phyloP scores from a whole-genome alignment of 257 asterid species.

The Solanum verrucosum region DNA sequence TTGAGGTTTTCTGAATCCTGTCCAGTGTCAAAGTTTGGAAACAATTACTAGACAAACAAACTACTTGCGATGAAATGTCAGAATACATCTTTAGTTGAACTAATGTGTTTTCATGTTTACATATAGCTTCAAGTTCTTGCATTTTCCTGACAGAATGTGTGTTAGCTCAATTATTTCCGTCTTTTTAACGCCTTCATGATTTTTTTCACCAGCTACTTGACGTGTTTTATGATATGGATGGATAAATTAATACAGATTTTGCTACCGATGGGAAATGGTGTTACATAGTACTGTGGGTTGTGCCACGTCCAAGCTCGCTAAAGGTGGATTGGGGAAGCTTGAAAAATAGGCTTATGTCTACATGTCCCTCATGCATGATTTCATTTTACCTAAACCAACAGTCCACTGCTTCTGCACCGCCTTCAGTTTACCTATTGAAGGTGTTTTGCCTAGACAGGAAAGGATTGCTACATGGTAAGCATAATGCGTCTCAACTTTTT shows the following conservation, averaged over 20 bases:
- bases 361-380: conserved; percentile 34
- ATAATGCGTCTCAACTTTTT: not conserved
- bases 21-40: not conserved
- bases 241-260: conserved; percentile 26
- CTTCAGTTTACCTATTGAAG: conserved; percentile 29
- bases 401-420: conserved; percentile 15
- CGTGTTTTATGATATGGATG: not conserved
- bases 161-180: not conserved
- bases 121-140: not conserved
- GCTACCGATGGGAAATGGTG: conserved; percentile 57
- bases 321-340: conserved; percentile 38
- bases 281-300: conserved; percentile 42
- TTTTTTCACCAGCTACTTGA: not conserved
- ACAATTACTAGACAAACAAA: not conserved
- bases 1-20: not conserved
- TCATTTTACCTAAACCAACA: conserved; percentile 22
- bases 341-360: conserved; percentile 29
- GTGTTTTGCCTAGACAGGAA: conserved; percentile 33
- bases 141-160: not conserved
- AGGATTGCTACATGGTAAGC: conserved; percentile 43
- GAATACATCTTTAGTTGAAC: not conserved
- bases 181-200: not conserved
- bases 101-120: not conserved
- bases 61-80: not conserved
- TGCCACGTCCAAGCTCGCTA: conserved; percentile 28